Evolutionary conservation across 306 rosid genomes (phyloP), one percentile per base, ranked within the genome.

Genomic region (Hippophae rhamnoides): DNA sequence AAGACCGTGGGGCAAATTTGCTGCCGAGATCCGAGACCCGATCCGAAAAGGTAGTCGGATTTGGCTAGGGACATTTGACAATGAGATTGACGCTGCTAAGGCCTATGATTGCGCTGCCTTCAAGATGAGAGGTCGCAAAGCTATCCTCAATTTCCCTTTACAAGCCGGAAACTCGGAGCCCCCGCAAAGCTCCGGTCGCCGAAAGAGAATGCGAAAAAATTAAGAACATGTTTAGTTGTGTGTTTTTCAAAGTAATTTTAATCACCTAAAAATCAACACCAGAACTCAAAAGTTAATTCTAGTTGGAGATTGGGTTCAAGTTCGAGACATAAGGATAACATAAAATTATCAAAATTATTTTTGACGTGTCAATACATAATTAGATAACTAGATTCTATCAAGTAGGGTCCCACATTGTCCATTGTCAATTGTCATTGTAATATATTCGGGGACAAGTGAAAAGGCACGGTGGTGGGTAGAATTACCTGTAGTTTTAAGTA

Each of bases 21-120:
- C 92, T 0, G 92, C 97, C 41, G 95, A 89, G 76, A 89, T 89
- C 5, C 86, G 97, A 1, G 97, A 89, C 60, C 95, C 90, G 5
- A n/a, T 52, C 26, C 64, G 78, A 45, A 83, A 72, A 52, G 97
- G 97, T 6, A 73, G 65, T 26, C 79, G 96, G 48, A 84, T 85
- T 56, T 88, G 96, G 94, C 78, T 88, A 40, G 96, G 96, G 11
- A 88, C 96, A 10, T 88, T 76, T 66, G 82, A 85, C 41, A 71
- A 69, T 10, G 86, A 74, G 43, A 67, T 80, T 10, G 94, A 82
- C 44, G 96, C 96, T 44, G 94, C 94, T 0, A 88, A 74, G 69
- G 96, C 96, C 23, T 88, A 85, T 52, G 94, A 88, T 49, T 72
- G 67, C 52, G 90, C 90, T 40, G 96, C 96, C 7, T 88, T 88